Evolutionary conservation across 2,329 filamentous ascomycete genomes (phyloP), one percentile per base, ranked within the genome.

Genomic region (Rhynchosporium agropyri): DNA sequence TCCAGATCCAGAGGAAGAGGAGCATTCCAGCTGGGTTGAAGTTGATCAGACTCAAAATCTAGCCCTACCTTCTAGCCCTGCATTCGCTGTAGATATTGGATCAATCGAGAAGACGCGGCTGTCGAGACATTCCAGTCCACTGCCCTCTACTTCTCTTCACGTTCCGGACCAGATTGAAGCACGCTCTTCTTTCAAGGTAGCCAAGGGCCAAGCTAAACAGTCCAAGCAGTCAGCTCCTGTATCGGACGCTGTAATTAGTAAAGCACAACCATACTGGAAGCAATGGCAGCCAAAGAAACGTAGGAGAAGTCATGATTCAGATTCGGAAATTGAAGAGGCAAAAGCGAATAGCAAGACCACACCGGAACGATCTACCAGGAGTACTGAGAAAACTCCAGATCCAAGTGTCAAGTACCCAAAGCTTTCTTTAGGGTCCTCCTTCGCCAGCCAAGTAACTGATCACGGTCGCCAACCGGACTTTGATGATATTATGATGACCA

Each of bases 391-490:
- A 49, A 60, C 64, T 13, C 53, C 62, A 1, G 61, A 38, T 49
- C 15, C 54, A 20, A 67, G 68, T 38, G 64, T 68, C 4, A 63
- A 69, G 29, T 76, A 76, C 67, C 74, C 75, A 3, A 76, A 71
- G 43, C 51, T 75, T 2, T 70, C 69, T 5, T 50, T 72, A 1
- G 71, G 71, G 29, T 72, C 74, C 3, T 79, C 78, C 0, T 78
- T 79, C 26, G 71, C 71, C 8, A 76, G 75, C 59, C 63, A 84
- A 78, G 67, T 71, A 77, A 67, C 76, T 53, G 63, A 84, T 79
- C 68, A 71, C 63, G 83, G 82, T 29, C 78, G 81, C 13, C 83
- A 85, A 62, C 78, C 79, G 4, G 76, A 77, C 58, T 73, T 74
- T 66, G 70, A 76, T 13, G 75, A 77, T 42, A 68, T 62, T 49